Evolutionary conservation across 768 basidiomycete genomes (phyloP), one percentile per base, ranked within the genome.

Genomic region (Rhizopogon sp.): DNA sequence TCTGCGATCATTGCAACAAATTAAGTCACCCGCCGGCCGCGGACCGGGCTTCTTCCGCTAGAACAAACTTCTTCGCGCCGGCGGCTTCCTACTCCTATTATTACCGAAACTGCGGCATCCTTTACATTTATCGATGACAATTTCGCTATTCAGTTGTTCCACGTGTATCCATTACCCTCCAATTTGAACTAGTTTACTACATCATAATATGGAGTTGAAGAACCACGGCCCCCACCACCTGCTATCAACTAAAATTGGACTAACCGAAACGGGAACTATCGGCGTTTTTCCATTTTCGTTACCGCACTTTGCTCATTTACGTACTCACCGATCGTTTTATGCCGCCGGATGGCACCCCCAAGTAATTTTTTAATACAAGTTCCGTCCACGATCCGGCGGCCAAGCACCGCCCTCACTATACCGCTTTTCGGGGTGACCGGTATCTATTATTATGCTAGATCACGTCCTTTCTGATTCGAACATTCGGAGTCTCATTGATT

Each of bases 21-120:
- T 57, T n/a, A 31, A 35, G 40, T 53, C 54, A 40, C 16, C 57
- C 57, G 49, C 62, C 67, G 61, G 69, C 67, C 60, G 60, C 56
- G 37, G 25, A 46, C 64, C 65, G 66, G 60, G 60, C 43, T 39
- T 57, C 62, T 66, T 60, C 59, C 52, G 54, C 56, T 37, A 37
- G 10, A 37, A 13, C 13, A 37, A 44, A 56, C 60, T 59, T 63
- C 54, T 54, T 65, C 60, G 70, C 64, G 64, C 69, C 70, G 69
- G 64, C 70, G 69, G 68, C 70, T 70, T 62, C 60, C 53, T 52
- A 67, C 59, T 59, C 16, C 25, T 53, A 31, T 11, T 44, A 64
- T 22, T 63, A 59, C 68, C 69, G 69, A 67, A 50, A 46, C 58
- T 54, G 57, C 54, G 54, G 53, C 50, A 49, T 33, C 42, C 20